Evolutionary conservation across 2,329 filamentous ascomycete genomes (phyloP), one percentile per base, ranked within the genome.

Genomic region (Orbilia quercus): DNA sequence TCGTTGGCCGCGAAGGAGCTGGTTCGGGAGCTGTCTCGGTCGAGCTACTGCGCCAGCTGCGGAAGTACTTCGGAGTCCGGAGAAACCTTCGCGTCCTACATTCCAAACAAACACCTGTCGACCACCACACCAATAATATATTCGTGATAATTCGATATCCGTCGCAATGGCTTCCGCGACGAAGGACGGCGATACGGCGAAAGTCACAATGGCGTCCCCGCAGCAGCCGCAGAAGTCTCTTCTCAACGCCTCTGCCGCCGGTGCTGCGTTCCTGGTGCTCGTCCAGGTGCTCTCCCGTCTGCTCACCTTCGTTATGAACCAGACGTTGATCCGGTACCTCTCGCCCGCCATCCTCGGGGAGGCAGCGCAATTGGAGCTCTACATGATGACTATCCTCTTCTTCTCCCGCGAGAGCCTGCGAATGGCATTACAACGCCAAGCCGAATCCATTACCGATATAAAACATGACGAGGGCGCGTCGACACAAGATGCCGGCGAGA

Each of bases 361-460:
- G 3, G 90, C 93, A 1, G 90, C 93, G 0, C 95, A 97, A 80
- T 85, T 99, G 1, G 95, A 99, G 78, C 88, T 98, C 0, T 97
- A 93, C 80, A 93, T 94, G 71, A 90, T 96, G 47, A 92, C 92
- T 0, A 89, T 96, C n/a, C 85, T 99, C 0, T 97, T 96, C 81
- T 98, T 99, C 79, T 90, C 95, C 0, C 87, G 95, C 40, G 95
- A 99, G 81, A 94, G 90, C 78, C 83, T 98, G 53, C 89, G 95
- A 14, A 90, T 96, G n/a, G 92, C 94, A 23, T 87, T 96, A 36
- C 94, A 98, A 81, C 86, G 95, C 57, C 90, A 93, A 76, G 76
- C 81, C n/a, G 79, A 81, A n/a, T 75, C 75, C 42, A 47, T 20
- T 5, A 53, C 18, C 28, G 51, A 77, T n/a, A 57, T 12, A 22